Conservation (phyloP, 331 rosid species). For the Stylosanthes scabra region DNA sequence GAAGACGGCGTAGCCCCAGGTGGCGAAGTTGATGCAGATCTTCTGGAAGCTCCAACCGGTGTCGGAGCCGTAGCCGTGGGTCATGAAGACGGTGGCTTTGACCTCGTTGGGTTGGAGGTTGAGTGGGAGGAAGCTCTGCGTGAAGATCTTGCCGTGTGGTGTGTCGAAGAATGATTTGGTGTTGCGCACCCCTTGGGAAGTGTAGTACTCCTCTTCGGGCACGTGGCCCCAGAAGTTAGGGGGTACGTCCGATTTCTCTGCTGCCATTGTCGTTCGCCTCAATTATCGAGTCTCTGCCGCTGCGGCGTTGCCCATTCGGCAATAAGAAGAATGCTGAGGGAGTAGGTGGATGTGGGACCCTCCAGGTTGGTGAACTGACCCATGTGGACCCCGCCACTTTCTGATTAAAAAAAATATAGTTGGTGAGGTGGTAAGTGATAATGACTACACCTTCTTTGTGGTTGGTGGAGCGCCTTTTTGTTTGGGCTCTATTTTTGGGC, state of each 20-base stretch:
- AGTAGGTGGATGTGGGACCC: slow-evolving; percentile 38
- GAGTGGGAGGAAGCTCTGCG: slow-evolving; percentile 77
- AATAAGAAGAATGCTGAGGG: neutral
- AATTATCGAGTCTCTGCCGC: no score
- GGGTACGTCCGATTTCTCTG: slow-evolving; percentile 49
- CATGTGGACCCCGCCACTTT: slow-evolving; percentile 3
- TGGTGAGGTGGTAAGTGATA: neutral
- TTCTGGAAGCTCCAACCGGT: slow-evolving; percentile 97
- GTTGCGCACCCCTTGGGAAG: slow-evolving; percentile 80
- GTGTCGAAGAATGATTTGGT: slow-evolving; percentile 76
- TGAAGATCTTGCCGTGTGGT: slow-evolving; percentile 77
- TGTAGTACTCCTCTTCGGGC: slow-evolving; percentile 89
- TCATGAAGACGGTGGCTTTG: slow-evolving; percentile 85
- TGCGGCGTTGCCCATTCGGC: no score
- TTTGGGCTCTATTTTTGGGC: neutral
- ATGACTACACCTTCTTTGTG: no score
- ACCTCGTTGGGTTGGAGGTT: slow-evolving; percentile 34
- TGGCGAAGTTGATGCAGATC: slow-evolving; percentile 78
- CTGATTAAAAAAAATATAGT: neutral
- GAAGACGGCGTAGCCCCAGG: slow-evolving; percentile 97
- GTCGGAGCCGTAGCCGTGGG: slow-evolving; percentile 99
- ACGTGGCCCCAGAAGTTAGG: slow-evolving; percentile 84
- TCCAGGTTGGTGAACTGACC: slow-evolving; percentile 39
- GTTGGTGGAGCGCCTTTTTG: neutral
- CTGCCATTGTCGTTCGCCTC: neutral